These are phyloP conservation scores for Alternaria arborescens DNA, from an alignment of 2,329 filamentous ascomycete species.

Conservation along the genomic window DNA sequence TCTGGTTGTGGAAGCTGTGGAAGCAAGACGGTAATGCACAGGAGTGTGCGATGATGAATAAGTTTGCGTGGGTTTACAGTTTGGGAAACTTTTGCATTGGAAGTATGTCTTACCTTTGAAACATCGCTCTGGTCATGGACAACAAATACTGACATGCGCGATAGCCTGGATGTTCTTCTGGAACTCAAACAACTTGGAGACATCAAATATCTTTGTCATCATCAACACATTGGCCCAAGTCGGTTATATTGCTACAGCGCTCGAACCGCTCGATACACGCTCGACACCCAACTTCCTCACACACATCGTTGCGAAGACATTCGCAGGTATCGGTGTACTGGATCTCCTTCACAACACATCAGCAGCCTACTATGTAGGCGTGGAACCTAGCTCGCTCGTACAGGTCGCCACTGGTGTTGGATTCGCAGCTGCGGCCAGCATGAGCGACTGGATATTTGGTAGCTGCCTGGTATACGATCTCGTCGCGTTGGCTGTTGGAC, in stretches of 20 bases:
- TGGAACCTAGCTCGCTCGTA: constrained; percentile 56
- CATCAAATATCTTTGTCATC: constrained; percentile 64
- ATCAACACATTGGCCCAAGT: constrained; percentile 65
- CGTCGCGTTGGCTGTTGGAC: constrained; percentile 62
- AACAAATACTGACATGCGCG: neutral
- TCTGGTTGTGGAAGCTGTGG: constrained; percentile 66
- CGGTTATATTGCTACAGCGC: constrained; percentile 61
- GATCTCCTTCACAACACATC: constrained; percentile 67
- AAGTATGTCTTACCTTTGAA: constrained; percentile 49
- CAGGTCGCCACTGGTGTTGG: constrained; percentile 64
- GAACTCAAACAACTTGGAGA: constrained; percentile 62
- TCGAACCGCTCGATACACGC: constrained; percentile 60
- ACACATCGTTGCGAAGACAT: constrained; percentile 66
- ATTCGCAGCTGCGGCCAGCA: constrained; percentile 59
- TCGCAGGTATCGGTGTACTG: constrained; percentile 67
- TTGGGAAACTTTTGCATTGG: constrained; percentile 68
- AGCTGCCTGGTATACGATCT: constrained; percentile 68
- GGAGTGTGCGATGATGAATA: constrained; percentile 60
- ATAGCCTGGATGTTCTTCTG: constrained; percentile 69
- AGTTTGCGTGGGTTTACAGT: constrained; percentile 64
- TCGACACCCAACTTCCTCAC: constrained; percentile 64
- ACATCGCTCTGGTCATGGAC: too few species aligned
- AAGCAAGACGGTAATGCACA: constrained; percentile 56
- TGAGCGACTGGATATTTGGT: constrained; percentile 69
- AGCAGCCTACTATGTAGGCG: constrained; percentile 63